Base-by-base conservation (phyloP, 192 early-diverging fungal genomes). In the Helicostylum pulchrum region DNA sequence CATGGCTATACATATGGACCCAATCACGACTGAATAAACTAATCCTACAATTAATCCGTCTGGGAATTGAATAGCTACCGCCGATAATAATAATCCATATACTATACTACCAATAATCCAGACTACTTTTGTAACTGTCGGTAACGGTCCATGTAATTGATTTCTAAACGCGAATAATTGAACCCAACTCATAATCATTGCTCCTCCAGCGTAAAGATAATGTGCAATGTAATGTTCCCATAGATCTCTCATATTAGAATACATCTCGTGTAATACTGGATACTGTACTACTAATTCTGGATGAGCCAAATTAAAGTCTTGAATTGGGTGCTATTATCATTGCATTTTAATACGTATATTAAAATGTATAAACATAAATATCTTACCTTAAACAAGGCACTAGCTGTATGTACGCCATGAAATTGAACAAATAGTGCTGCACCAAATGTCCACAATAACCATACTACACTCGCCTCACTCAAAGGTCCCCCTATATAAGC, bases 121-220 rank as follows among this genome's bases (percentile, higher is more conserved):
- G 0, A 70, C 19, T 11, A 58, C 53, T 7, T 32, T 65, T 21
- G 67, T 61, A 19, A 10, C 11, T 10, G 26, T 32, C 12, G 52
- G 46, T 7, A 67, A 49, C n/a, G 67, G 66, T 6, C 62, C 66
- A 50, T 79, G 77, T 1, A 52, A 17, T 50, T 82, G 80, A 6
- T 68, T 67, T 15, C 78, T 72, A 61, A 77, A 82, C 0, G 73
- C 70, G 50, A 78, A 65, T 34, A 79, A 62, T 43, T 79, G 75
- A 44, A 57, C 76, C 80, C 80, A 82, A 1, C 66, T 67, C 80
- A 82, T 82, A n/a, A 73, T 68, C 59, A 79, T 50, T 0, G 73
- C 80, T 8, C 80, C 80, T 7, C 75, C 66, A 3, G 80, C 80
- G 64, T 82, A 82, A 73, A 82, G 74, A 26, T 82, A 82, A 65